Base-by-base conservation (phyloP, 2,329 filamentous ascomycete species). In the Calonectria henricotiae region DNA sequence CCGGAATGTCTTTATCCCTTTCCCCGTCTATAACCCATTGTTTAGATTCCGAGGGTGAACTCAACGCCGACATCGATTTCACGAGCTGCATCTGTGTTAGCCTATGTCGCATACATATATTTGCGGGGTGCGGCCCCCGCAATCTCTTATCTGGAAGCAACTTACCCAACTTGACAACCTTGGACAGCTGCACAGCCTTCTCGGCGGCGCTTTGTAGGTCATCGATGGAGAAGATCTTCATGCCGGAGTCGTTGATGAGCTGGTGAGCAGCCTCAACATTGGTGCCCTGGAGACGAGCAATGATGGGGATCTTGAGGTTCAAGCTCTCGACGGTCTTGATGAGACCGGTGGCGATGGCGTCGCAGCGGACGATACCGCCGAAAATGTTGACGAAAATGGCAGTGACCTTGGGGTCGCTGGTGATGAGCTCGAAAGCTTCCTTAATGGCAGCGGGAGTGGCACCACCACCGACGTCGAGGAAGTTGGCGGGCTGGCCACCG, bases 321-420 rank as follows among this genome's bases (percentile, higher is more conserved):
- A 99, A 95, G 80, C 91, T 91, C 87, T 98, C 90, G 73, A 96
- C 96, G 68, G 98, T 97, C 83, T 94, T 92, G 87, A 99, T 97
- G 79, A 99, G 89, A 81, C 96, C 96, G 85, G 95, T 93, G 76
- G 96, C 96, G 82, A 99, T 99, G 80, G 94, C 95, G 83, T 99
- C 96, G 83, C 96, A 99, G 80, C 96, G 92, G 78, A 99, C 96
- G 79, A 99, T 99, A 86, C 96, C 96, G 83, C 96, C 96, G 82
- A 99, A 99, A 85, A 99, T 99, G 91, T 99, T 99, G 88, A 99
- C 96, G 79, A 99, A 99, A 87, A 99, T 96, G 80, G 96, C 96
- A 62, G 95, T 96, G 76, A 99, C 96, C 90, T 98, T 98, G 82
- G 95, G 91, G 85, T 99, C 96, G 85, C 93, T 96, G 79, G 96